Conservation (phyloP, 2,329 filamentous ascomycete species). For the Chaetomiaceae sp. region DNA sequence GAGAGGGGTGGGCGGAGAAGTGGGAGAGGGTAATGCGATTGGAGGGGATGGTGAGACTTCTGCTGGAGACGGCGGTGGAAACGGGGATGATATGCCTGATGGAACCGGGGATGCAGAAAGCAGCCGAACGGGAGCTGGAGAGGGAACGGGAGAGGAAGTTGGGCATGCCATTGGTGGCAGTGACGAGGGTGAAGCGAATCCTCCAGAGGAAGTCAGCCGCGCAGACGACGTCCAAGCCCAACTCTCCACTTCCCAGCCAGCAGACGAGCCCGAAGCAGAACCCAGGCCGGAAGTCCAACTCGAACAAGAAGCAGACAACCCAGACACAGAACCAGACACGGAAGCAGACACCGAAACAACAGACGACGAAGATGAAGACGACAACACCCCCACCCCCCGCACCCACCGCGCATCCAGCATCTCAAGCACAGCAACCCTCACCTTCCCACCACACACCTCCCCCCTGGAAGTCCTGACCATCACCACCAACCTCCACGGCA, state of each 20-base stretch:
- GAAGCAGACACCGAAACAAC: background rate
- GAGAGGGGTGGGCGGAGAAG: background rate
- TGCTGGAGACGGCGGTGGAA: background rate
- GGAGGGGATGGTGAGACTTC: background rate
- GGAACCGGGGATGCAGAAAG: no score
- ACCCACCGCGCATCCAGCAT: background rate
- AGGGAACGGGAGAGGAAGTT: background rate
- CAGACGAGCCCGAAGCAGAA: no score
- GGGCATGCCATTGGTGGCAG: background rate
- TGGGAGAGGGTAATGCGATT: background rate
- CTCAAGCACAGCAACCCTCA: background rate
- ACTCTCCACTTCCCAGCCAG: no score
- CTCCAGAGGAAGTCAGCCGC: background rate
- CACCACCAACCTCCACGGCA: slow-evolving; percentile 1
- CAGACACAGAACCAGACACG: background rate
- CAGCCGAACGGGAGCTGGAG: background rate
- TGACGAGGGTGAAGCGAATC: no score
- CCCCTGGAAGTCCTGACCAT: background rate
- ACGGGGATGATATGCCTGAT: no score
- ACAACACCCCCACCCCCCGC: background rate
- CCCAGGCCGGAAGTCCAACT: no score
- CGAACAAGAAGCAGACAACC: no score
- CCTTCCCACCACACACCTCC: background rate
- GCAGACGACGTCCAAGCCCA: background rate
- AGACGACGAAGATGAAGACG: background rate